These are phyloP conservation scores for Stephanodiscus minutulus DNA, from an alignment of 108 stramenopile genomes.

Conservation along the genomic window DNA sequence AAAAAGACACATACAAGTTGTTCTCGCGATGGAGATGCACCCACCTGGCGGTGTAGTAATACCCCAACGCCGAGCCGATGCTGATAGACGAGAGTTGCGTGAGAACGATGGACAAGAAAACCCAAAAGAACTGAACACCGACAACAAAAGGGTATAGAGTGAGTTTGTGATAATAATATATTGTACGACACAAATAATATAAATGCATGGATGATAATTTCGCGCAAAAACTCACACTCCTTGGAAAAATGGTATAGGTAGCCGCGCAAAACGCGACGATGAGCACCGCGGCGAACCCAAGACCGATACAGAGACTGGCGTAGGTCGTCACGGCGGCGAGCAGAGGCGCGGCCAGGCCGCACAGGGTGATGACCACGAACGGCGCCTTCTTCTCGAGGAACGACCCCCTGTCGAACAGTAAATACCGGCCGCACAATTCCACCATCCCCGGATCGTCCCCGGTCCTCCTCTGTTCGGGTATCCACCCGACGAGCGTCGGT, in stretches of 20 bases:
- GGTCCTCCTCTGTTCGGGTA: slow-evolving; percentile 44
- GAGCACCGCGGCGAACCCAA: slow-evolving; percentile 21
- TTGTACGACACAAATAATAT: no score
- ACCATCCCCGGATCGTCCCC: slow-evolving; percentile 34
- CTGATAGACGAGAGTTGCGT: slow-evolving; percentile 22
- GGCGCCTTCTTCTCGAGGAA: slow-evolving; percentile 40
- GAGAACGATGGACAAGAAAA: slow-evolving; percentile 39
- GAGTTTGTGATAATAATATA: not conserved
- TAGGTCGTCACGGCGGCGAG: slow-evolving; percentile 48
- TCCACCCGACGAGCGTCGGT: slow-evolving; percentile 43
- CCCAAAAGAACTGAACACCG: slow-evolving; percentile 29
- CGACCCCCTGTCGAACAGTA: slow-evolving; percentile 38
- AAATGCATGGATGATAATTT: no score
- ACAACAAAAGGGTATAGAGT: not conserved
- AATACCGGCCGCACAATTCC: slow-evolving; percentile 31
- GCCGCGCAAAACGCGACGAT: slow-evolving; percentile 8
- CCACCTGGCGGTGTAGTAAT: slow-evolving; percentile 42
- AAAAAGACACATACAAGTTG: no score
- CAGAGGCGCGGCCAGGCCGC: slow-evolving; percentile 40
- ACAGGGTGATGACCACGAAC: slow-evolving; percentile 41
- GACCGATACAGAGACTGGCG: slow-evolving; percentile 29
- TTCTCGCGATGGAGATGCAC: no score
- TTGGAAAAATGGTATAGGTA: slow-evolving; percentile 20
- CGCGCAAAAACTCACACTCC: slow-evolving; percentile 17
- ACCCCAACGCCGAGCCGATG: slow-evolving; percentile 27